These are phyloP conservation scores for Taphrina betulina DNA, from an alignment of 1,139 yeast species.

Conservation along the genomic window DNA sequence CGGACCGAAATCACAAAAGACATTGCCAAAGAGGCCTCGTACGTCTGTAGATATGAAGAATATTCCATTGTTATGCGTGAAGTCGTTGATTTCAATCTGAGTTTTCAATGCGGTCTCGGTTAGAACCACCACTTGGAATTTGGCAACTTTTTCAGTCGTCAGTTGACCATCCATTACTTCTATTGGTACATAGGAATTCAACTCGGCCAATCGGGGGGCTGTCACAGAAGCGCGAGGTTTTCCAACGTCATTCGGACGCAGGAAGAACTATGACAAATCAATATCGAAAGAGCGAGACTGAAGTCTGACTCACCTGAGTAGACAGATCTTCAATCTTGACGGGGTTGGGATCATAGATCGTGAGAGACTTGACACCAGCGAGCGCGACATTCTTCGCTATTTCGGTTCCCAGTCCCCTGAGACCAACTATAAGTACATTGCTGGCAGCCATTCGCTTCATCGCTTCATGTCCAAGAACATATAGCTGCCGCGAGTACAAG, in stretches of 20 bases:
- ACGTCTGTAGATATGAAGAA: constrained; percentile 79
- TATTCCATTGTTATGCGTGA: constrained; percentile 70
- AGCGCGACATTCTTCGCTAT: constrained; percentile 89
- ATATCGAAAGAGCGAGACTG: background rate
- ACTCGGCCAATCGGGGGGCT: constrained; percentile 66
- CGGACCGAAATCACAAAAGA: constrained; percentile 87
- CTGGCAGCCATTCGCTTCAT: constrained; percentile 96
- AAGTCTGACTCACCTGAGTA: constrained; percentile 52
- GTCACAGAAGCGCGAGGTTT: constrained; percentile 72
- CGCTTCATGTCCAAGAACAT: constrained; percentile 92
- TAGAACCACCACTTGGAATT: constrained; percentile 77
- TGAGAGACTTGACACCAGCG: constrained; percentile 92
- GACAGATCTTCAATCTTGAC: constrained; percentile 72
- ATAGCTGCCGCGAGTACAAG: constrained; percentile 90
- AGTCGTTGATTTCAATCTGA: constrained; percentile 70
- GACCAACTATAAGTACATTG: constrained; percentile 80
- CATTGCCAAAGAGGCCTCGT: constrained; percentile 82
- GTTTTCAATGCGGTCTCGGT: constrained; percentile 74
- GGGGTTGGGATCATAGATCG: constrained; percentile 79
- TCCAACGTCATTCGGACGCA: constrained; percentile 70
- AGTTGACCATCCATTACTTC: constrained; percentile 57
- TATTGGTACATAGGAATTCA: constrained; percentile 87
- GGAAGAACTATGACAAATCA: constrained; percentile 54
- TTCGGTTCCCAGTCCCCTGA: constrained; percentile 89
- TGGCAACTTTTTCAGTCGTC: constrained; percentile 50